Evolutionary conservation across 129 eudicot species (phyloP), one percentile per base, ranked within the genome.

Genomic region (Flaveria sonorensis): DNA sequence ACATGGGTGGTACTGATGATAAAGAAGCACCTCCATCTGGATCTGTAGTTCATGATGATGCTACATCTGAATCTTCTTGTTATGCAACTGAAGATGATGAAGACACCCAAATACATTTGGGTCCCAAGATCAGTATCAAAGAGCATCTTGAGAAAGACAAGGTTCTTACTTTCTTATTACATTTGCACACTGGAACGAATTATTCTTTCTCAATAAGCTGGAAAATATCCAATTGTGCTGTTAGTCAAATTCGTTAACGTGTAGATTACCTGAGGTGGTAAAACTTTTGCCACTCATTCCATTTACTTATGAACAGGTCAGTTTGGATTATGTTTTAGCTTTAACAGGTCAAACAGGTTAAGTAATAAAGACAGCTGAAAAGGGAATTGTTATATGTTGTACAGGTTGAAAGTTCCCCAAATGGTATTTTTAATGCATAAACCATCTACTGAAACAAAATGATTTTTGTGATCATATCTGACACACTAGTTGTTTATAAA

Each of bases 131-230:
- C 57, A 92, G 89, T 39, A 85, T 92, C 84, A 92, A 69, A 74
- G 85, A 92, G 50, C 95, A 89, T 67, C 92, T 89, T 50, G 97
- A 92, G 82, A 89, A 87, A 77, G 97, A 92, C 78, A 92, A 92
- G 97, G 97, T 92, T 79, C 48, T 36, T 81, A 45, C 28, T 18
- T 69, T 77, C 13, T 80, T 28, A 71, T 24, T 40, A 28, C 40
- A 59, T 69, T 69, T 70, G 60, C 53, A 20, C 63, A 47, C 67
- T 18, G 42, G 10, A 45, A 42, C 15, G 0, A 36, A 9, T 72
- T 15, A 19, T 62, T 62, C 68, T 62, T 13, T 14, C 19, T 15
- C 28, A 14, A 55, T 30, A 55, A 42, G 72, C n/a, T 68, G 32
- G 53, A 9, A 13, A 71, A 14, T 50, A 50, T 48, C 23, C n/a